Base-by-base conservation (phyloP, 805 yeast genomes). In the Monosporozyma unispora region DNA sequence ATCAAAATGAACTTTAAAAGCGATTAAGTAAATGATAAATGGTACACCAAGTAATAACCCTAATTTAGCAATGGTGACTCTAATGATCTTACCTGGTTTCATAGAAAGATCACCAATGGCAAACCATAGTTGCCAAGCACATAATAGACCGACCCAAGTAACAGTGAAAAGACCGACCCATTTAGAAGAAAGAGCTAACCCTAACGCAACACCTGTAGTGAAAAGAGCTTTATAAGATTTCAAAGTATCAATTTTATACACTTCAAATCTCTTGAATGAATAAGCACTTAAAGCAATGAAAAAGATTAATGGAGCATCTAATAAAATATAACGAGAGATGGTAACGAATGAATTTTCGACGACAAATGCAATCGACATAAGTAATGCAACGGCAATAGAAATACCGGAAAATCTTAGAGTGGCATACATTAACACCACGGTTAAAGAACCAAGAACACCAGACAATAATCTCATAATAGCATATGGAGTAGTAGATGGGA, bases 81-180 rank as follows among this genome's bases (percentile, higher is more conserved):
- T 70, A 16, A 69, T 50, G 46, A 82, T 66, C 45, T 70, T 68
- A 14, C 59, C 62, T 10, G 78, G 52, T 14, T 80, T 58, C 18
- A 80, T 73, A 4, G 74, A 61, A 59, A 86, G 71, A 69, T 86
- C 93, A 62, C 93, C 93, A 58, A 84, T 63, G 51, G 79, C 63
- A 55, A 84, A 76, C 90, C 90, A 84, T 54, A 86, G 59, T 58
- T 81, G 84, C 63, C 76, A 70, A 16, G 76, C 63, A 60, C 84
- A 82, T 50, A 76, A 64, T 2, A 74, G 47, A 47, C 93, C 95
- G 52, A 81, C 76, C 91, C 91, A 86, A 3, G 84, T 84, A 50
- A 86, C 63, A 18, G 95, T 86, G 69, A 85, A 85, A 38, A 85
- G 68, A 53, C 95, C 95, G 44, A 85, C 93, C 93, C 93, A 85